phyloP scores from a whole-genome alignment of 352 stramenopile species.

The Phytophthora crassamura region DNA sequence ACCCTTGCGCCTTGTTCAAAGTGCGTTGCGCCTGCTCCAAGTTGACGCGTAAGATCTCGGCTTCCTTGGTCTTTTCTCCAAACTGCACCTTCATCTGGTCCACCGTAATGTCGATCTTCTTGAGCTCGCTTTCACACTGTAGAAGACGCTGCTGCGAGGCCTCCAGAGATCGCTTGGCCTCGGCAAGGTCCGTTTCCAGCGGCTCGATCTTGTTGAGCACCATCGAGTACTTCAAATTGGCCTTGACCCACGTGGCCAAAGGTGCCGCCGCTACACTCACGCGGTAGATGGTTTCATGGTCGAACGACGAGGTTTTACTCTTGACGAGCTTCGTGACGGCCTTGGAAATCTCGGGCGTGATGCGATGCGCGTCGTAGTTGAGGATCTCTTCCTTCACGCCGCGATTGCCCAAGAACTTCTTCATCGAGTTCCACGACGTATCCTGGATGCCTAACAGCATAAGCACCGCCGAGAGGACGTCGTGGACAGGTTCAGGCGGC shows the following conservation, averaged over 20 bases:
- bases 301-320: slow-evolving; percentile 93
- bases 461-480: slow-evolving; percentile 94
- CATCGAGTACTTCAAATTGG: slow-evolving; percentile 95
- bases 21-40: slow-evolving; percentile 90
- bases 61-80: slow-evolving; percentile 92
- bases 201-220: slow-evolving; percentile 97
- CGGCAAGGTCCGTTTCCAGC: slow-evolving; percentile 89
- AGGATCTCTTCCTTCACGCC: slow-evolving; percentile 97
- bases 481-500: slow-evolving; percentile 94
- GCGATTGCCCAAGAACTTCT: slow-evolving; percentile 95
- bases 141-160: slow-evolving; percentile 88
- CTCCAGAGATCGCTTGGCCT: slow-evolving; percentile 89
- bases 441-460: slow-evolving; percentile 96
- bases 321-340: slow-evolving; percentile 94
- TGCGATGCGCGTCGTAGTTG: slow-evolving; percentile 94
- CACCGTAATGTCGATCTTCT: slow-evolving; percentile 90
- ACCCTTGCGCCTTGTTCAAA: slow-evolving; percentile 91
- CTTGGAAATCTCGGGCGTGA: slow-evolving; percentile 91
- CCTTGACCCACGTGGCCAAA: slow-evolving; percentile 95
- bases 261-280: slow-evolving; percentile 94
- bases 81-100: slow-evolving; percentile 94
- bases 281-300: slow-evolving; percentile 94
- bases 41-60: slow-evolving; percentile 89
- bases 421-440: slow-evolving; percentile 97
- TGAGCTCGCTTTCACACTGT: slow-evolving; percentile 92